Evolutionary conservation across 257 asterid genomes (phyloP).

Genomic region (Solanum bulbocastanum): DNA sequence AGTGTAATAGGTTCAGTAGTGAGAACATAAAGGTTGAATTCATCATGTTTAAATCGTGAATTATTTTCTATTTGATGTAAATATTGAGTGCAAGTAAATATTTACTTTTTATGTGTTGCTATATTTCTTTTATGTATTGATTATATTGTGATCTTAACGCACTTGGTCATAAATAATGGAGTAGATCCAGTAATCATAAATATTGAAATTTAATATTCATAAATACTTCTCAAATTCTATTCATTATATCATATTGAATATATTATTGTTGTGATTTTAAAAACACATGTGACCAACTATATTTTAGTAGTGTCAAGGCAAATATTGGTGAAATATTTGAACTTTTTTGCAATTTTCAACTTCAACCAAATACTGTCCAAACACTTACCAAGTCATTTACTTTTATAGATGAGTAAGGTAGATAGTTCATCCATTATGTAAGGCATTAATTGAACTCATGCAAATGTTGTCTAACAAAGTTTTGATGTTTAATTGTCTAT

Average conservation of each 20-base stretch:
- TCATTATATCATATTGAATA: not conserved
- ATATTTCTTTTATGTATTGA: not conserved
- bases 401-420: not conserved
- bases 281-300: not conserved
- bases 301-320: not conserved
- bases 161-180: not conserved
- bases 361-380: not conserved
- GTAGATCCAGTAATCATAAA: not conserved
- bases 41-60: not conserved
- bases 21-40: not conserved
- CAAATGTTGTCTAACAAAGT: not conserved
- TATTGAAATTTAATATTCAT: not conserved
- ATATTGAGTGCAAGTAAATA: not conserved
- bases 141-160: not conserved
- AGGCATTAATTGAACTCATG: not conserved
- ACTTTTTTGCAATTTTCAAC: not conserved
- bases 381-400: not conserved
- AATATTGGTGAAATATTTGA: not conserved
- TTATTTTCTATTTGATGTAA: not conserved
- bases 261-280: not conserved
- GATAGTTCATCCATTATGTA: not conserved
- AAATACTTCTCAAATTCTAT: not conserved
- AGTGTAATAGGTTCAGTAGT: not conserved
- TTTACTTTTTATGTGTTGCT: not conserved
- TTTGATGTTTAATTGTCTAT: not conserved